A percentile compares a stretch with the other conserved stretches of the same genome.
phyloP scores from a whole-genome alignment of 768 basidiomycete species.

The Psilocybe subaeruginosa region DNA sequence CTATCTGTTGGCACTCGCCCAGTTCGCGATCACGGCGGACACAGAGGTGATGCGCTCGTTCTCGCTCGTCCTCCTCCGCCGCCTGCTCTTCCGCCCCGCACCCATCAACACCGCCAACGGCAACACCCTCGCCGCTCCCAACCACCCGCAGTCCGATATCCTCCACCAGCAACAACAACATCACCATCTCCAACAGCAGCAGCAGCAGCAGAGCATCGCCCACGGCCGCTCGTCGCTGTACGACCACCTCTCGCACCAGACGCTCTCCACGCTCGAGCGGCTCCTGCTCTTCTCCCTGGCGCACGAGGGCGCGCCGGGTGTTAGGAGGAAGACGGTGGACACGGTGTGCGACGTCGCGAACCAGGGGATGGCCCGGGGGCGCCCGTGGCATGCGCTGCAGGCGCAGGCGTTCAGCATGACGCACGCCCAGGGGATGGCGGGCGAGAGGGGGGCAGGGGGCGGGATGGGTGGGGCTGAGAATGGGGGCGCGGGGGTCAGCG shows the following conservation, averaged over 20 bases:
- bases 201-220: constrained; percentile 9
- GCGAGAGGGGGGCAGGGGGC: constrained; percentile 13
- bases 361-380: constrained; percentile 71
- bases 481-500: constrained; percentile 17
- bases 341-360: constrained; percentile 78
- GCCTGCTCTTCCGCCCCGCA: constrained; percentile 72
- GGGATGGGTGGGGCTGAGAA: constrained; percentile 22
- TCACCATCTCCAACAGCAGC: constrained; percentile 14
- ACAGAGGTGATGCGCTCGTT: constrained; percentile 89
- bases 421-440: constrained; percentile 30
- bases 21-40: constrained; percentile 77
- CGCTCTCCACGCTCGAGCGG: constrained; percentile 69
- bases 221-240: constrained; percentile 64
- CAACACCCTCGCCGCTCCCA: constrained; percentile 5
- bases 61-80: constrained; percentile 78
- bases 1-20: constrained; percentile 77
- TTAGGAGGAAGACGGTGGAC: constrained; percentile 73
- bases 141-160: background rate
- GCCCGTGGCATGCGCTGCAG: constrained; percentile 84
- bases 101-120: constrained; percentile 28
- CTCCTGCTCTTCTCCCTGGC: constrained; percentile 71
- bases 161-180: background rate
- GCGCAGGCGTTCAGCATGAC: constrained; percentile 72
- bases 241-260: constrained; percentile 72
- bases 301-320: constrained; percentile 59